Conservation (phyloP, 2,329 filamentous ascomycete species). For the Claviceps cyperi region DNA sequence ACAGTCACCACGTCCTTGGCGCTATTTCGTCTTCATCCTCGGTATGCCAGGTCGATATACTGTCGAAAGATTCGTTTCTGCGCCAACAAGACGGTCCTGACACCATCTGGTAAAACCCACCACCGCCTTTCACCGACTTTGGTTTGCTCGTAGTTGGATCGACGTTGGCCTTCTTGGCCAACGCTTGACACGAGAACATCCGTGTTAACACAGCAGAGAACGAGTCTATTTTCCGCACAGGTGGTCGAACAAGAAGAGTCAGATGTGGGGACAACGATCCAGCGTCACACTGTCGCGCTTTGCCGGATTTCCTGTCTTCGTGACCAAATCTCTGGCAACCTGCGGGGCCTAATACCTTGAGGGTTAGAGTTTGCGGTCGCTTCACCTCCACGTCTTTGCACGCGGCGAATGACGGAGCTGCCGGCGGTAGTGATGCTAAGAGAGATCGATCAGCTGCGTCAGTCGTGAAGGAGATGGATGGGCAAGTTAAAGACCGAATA, state of each 20-base stretch:
- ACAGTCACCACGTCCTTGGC: constrained; percentile 35
- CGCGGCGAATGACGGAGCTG: constrained; percentile 43
- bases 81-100: constrained; percentile 18
- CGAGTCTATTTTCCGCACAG: constrained; percentile 51
- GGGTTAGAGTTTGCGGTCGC: constrained; percentile 19
- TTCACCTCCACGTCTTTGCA: constrained; percentile 33
- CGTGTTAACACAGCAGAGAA: constrained; percentile 48
- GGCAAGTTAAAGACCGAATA: background rate
- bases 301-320: background rate
- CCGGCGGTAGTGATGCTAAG: constrained; percentile 40
- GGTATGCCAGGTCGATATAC: constrained; percentile 36
- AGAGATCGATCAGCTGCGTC: constrained; percentile 40
- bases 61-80: constrained; percentile 32
- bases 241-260: constrained; percentile 43
- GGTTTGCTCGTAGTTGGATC: constrained; percentile 42
- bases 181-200: constrained; percentile 32
- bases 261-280: constrained; percentile 38
- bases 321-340: constrained; percentile 12
- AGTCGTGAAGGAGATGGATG: background rate
- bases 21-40: constrained; percentile 29
- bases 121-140: constrained; percentile 32
- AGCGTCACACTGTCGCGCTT: constrained; percentile 9
- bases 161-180: constrained; percentile 26
- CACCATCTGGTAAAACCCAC: constrained; percentile 47
- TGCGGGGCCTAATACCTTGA: constrained; percentile 18